A percentile compares a stretch with the other conserved stretches of the same genome.
Evolutionary conservation across 371 early-diverging fungal genomes (phyloP).

Genomic region (Parasitella parasitica): DNA sequence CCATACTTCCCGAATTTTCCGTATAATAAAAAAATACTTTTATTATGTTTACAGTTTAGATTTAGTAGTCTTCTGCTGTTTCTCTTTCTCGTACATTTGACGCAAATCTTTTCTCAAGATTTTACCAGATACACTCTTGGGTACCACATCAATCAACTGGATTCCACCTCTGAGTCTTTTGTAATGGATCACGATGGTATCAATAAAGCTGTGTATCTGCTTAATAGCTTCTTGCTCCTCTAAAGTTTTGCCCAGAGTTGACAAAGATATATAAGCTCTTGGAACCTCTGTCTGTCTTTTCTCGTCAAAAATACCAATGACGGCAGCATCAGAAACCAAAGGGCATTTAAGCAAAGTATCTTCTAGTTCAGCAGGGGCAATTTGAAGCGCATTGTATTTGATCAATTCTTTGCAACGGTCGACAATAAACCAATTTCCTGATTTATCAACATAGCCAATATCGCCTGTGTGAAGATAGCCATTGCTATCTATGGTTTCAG

Average conservation of each 20-base stretch:
- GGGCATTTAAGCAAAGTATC: conserved; percentile 60
- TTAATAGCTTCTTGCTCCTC: background rate
- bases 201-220: background rate
- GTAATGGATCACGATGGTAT: conserved; percentile 33
- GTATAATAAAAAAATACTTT: no score
- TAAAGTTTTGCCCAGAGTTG: background rate
- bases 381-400: conserved; percentile 65
- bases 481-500: conserved; percentile 51
- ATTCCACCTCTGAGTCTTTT: conserved; percentile 83
- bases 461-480: conserved; percentile 85
- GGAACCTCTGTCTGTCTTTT: conserved; percentile 70
- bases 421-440: conserved; percentile 57
- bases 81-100: conserved; percentile 30
- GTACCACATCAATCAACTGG: conserved; percentile 65
- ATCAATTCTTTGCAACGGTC: conserved; percentile 65
- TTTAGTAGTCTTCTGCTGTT: conserved; percentile 8
- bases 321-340: conserved; percentile 68
- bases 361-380: conserved; percentile 20
- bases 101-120: conserved; percentile 66
- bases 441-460: conserved; percentile 54
- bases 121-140: conserved; percentile 79
- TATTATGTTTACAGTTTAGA: conserved; percentile 7
- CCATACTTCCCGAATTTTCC: no score
- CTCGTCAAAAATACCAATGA: conserved; percentile 55
- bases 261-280: conserved; percentile 65